These are phyloP conservation scores for Fomitopsis pulvina DNA, from an alignment of 768 basidiomycete species.

Conservation along the genomic window DNA sequence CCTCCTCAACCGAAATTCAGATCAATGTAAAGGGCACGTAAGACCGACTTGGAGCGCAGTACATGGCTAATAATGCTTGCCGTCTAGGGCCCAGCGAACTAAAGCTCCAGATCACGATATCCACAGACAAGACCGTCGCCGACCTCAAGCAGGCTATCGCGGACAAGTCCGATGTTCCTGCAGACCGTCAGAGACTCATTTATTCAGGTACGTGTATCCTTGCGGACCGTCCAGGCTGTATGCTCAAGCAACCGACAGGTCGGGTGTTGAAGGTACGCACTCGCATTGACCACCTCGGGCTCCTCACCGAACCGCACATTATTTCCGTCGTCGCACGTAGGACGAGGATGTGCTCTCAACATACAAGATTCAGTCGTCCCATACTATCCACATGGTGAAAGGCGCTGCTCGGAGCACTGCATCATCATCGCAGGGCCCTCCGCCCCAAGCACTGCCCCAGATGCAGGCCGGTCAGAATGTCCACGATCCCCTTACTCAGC, in stretches of 20 bases:
- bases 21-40: slow-evolving; percentile 52
- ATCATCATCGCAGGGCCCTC: slow-evolving; percentile 30
- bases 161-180: slow-evolving; percentile 75
- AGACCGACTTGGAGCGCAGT: neutral
- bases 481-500: slow-evolving; percentile 76
- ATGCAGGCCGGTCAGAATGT: slow-evolving; percentile 93
- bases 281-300: neutral
- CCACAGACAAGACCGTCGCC: slow-evolving; percentile 74
- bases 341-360: slow-evolving; percentile 76
- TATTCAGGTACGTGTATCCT: slow-evolving; percentile 63
- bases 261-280: slow-evolving; percentile 62
- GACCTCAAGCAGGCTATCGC: slow-evolving; percentile 92
- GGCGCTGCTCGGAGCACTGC: slow-evolving; percentile 49
- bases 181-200: slow-evolving; percentile 85
- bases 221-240: neutral
- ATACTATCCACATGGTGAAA: slow-evolving; percentile 94
- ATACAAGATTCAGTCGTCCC: slow-evolving; percentile 87
- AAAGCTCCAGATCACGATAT: slow-evolving; percentile 84
- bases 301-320: slow-evolving; percentile 1
- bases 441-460: slow-evolving; percentile 58
- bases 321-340: slow-evolving; percentile 27
- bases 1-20: slow-evolving; percentile 21
- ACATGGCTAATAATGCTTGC: neutral
- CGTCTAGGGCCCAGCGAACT: slow-evolving; percentile 77
- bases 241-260: slow-evolving; percentile 30